Conservation (phyloP, 495 filamentous ascomycete species). For the Glutinoglossum americanum region DNA sequence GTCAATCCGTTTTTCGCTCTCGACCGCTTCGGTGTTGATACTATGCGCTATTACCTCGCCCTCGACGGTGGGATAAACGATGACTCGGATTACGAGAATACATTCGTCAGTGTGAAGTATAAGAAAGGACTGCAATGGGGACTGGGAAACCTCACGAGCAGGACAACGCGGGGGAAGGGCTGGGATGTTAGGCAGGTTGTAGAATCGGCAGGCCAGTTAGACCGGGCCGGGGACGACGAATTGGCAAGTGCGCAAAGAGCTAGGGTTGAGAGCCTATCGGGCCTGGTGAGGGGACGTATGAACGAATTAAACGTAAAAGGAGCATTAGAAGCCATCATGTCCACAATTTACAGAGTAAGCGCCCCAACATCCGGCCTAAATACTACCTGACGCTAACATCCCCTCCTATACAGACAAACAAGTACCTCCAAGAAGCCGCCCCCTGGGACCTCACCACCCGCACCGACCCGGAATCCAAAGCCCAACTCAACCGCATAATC, state of each 20-base stretch:
- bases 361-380: slow-evolving; percentile 9
- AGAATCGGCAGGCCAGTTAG: slow-evolving; percentile 10
- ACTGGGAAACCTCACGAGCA: slow-evolving; percentile 56
- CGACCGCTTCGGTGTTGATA: slow-evolving; percentile 68
- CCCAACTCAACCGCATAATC: slow-evolving; percentile 29
- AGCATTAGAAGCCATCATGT: slow-evolving; percentile 46
- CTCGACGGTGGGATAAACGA: slow-evolving; percentile 49
- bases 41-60: slow-evolving; percentile 70
- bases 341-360: slow-evolving; percentile 32
- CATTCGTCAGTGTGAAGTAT: slow-evolving; percentile 50
- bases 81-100: slow-evolving; percentile 72
- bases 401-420: slow-evolving; percentile 40
- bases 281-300: slow-evolving; percentile 33
- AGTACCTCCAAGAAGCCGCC: slow-evolving; percentile 34
- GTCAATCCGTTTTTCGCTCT: slow-evolving; percentile 90
- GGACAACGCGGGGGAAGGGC: slow-evolving; percentile 41
- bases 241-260: background rate
- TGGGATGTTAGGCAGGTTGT: slow-evolving; percentile 42
- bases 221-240: background rate
- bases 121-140: slow-evolving; percentile 51
- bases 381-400: background rate
- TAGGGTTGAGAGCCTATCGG: slow-evolving; percentile 18
- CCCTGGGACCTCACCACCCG: slow-evolving; percentile 27
- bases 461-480: slow-evolving; percentile 6
- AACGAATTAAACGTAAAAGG: slow-evolving; percentile 35